A percentile compares a stretch with the other conserved stretches of the same genome.
phyloP scores from a whole-genome alignment of 345 rosid genomes.

The Eucalyptus guilfoylei region DNA sequence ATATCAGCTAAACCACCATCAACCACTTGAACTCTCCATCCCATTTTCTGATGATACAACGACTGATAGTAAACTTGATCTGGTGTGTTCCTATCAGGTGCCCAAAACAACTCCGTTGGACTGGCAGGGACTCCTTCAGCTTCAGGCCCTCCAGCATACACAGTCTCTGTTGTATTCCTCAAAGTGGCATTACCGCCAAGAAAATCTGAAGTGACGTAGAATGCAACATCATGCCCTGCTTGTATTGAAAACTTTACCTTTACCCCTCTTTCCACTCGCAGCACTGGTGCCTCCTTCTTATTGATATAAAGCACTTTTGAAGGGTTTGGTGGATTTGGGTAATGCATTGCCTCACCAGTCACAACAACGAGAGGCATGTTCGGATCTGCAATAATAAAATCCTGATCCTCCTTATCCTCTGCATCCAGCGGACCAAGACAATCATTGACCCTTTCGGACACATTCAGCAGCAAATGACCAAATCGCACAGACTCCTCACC shows the following conservation, averaged over 20 bases:
- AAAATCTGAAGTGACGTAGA: conserved; percentile 72
- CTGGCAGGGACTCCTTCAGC: conserved; percentile 77
- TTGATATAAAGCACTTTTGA: conserved; percentile 52
- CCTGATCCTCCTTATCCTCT: conserved; percentile 59
- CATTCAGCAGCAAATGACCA: conserved; percentile 39
- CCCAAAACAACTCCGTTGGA: conserved; percentile 73
- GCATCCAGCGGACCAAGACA: conserved; percentile 68
- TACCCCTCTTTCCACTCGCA: conserved; percentile 76
- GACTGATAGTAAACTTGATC: conserved; percentile 89
- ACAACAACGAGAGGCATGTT: conserved; percentile 42
- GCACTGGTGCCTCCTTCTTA: conserved; percentile 60
- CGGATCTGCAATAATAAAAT: conserved; percentile 44
- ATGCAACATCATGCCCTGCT: conserved; percentile 70
- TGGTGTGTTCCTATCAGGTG: conserved; percentile 87
- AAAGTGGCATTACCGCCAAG: conserved; percentile 89
- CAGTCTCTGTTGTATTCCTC: conserved; percentile 62
- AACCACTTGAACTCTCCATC: conserved; percentile 93
- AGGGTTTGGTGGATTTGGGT: conserved; percentile 64
- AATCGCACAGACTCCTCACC: conserved; percentile 25
- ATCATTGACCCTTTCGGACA: conserved; percentile 29
- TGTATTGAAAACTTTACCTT: conserved; percentile 49
- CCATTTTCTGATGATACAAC: conserved; percentile 75
- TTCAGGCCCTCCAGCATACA: conserved; percentile 87
- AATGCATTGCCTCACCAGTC: conserved; percentile 28
- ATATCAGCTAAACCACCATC: conserved; percentile 94